Conservation (phyloP, 768 basidiomycete genomes). For the Serendipita vermifera region DNA sequence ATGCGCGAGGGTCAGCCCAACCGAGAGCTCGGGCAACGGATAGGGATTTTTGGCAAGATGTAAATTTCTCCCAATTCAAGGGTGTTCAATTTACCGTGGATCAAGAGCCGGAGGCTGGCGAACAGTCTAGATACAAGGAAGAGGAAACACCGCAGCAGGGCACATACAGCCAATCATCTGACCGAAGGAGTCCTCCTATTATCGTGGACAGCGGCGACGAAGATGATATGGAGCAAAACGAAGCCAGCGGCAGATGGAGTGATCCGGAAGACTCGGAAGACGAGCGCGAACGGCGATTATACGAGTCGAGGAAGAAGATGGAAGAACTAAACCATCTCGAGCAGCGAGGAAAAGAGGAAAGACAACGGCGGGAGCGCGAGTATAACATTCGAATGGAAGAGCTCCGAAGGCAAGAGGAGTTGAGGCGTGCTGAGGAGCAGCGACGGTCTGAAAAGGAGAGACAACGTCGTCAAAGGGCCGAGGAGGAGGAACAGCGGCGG, state of each 20-base stretch:
- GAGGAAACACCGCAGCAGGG: not conserved
- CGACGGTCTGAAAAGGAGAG: conserved; percentile 19
- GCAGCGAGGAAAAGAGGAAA: conserved; percentile 32
- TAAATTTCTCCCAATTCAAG: not conserved
- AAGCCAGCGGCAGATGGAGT: not conserved
- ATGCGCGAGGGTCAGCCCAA: too few species aligned
- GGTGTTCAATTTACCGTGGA: not conserved
- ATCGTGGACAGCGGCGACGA: not conserved
- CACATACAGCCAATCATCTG: too few species aligned
- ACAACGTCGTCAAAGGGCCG: conserved; percentile 11
- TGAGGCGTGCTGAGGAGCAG: conserved; percentile 31
- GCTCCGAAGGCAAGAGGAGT: conserved; percentile 33
- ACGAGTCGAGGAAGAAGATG: conserved; percentile 53
- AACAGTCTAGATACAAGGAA: not conserved
- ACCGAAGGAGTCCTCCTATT: not conserved
- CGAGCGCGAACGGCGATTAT: conserved; percentile 33
- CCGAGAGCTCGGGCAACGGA: too few species aligned
- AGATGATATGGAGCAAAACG: not conserved
- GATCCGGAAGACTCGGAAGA: conserved; percentile 24
- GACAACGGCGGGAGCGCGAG: conserved; percentile 33
- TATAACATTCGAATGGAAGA: conserved; percentile 47
- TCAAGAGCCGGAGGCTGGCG: not conserved
- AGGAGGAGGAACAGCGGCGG: not conserved
- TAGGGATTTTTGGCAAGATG: conserved; percentile 6
- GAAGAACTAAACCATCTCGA: conserved; percentile 53